Evolutionary conservation across 1,284 basidiomycete species (phyloP).

Genomic region (Lentinula novae-zelandiae): DNA sequence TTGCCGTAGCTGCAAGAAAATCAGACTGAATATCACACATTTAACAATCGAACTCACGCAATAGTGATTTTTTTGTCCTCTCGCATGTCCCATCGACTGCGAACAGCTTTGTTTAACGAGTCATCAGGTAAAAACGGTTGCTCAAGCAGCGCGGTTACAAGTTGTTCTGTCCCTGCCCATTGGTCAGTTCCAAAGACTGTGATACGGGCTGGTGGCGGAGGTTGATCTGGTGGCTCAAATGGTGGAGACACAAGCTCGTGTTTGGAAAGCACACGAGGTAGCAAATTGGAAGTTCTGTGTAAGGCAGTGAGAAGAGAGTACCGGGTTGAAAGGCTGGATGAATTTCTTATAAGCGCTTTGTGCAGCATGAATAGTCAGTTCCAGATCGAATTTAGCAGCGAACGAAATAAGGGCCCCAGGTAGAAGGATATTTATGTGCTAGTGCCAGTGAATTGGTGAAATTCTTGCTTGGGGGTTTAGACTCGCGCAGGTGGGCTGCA

Average conservation of each 20-base stretch:
- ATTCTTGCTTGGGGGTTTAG: no score
- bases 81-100: slow-evolving; percentile 21
- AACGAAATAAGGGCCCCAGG: not conserved
- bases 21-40: not conserved
- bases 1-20: slow-evolving; percentile 8
- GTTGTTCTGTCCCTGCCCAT: slow-evolving; percentile 44
- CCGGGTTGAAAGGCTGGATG: not conserved
- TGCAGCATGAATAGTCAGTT: not conserved
- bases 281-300: slow-evolving; percentile 35
- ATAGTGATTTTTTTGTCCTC: not conserved
- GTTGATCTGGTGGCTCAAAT: not conserved
- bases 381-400: not conserved
- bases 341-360: not conserved
- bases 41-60: not conserved
- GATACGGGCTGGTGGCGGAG: slow-evolving; percentile 31
- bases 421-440: no score
- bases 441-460: no score
- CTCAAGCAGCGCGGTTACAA: slow-evolving; percentile 66
- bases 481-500: no score
- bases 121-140: slow-evolving; percentile 58
- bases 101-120: slow-evolving; percentile 35
- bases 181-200: slow-evolving; percentile 55
- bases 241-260: not conserved
- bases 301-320: slow-evolving; percentile 27
- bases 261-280: slow-evolving; percentile 34